Conservation (phyloP, 2,329 filamentous ascomycete genomes). For the Alternaria sp. region DNA sequence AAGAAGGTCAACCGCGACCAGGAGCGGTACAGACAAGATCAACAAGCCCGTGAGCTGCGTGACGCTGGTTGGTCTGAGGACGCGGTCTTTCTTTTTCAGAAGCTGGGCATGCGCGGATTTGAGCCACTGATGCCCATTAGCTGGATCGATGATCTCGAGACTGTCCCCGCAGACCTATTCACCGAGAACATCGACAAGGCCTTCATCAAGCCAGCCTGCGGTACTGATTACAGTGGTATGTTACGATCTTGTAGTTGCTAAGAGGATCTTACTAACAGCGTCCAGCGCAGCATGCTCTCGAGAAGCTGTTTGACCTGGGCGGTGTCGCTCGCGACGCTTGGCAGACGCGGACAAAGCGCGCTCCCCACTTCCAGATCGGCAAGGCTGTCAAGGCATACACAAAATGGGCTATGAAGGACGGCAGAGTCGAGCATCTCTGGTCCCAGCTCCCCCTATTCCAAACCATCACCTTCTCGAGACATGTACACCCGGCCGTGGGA, state of each 20-base stretch:
- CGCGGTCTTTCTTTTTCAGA: conserved; percentile 60
- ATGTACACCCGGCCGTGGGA: conserved; percentile 48
- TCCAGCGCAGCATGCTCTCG: conserved; percentile 58
- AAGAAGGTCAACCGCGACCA: conserved; percentile 31
- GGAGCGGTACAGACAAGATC: conserved; percentile 32
- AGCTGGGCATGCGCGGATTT: conserved; percentile 61
- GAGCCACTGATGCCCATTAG: conserved; percentile 61
- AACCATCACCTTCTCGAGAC: conserved; percentile 50
- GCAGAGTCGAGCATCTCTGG: conserved; percentile 47
- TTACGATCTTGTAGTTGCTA: not conserved
- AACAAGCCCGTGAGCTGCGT: conserved; percentile 45
- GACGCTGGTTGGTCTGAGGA: conserved; percentile 57
- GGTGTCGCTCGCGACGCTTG: conserved; percentile 59
- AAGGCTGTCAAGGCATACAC: conserved; percentile 56
- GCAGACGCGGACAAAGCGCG: conserved; percentile 46
- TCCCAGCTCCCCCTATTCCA: conserved; percentile 54
- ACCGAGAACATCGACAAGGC: conserved; percentile 50
- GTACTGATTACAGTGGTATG: conserved; percentile 56
- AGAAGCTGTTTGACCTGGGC: conserved; percentile 58
- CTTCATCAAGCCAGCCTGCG: conserved; percentile 54
- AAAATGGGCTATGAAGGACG: conserved; percentile 61
- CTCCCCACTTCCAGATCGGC: conserved; percentile 48
- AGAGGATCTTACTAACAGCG: conserved; percentile 13
- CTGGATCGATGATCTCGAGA: conserved; percentile 62
- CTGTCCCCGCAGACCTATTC: conserved; percentile 61